Evolutionary conservation across 164 flowering plant species (phyloP).

Genomic region (Macadamia integrifolia): DNA sequence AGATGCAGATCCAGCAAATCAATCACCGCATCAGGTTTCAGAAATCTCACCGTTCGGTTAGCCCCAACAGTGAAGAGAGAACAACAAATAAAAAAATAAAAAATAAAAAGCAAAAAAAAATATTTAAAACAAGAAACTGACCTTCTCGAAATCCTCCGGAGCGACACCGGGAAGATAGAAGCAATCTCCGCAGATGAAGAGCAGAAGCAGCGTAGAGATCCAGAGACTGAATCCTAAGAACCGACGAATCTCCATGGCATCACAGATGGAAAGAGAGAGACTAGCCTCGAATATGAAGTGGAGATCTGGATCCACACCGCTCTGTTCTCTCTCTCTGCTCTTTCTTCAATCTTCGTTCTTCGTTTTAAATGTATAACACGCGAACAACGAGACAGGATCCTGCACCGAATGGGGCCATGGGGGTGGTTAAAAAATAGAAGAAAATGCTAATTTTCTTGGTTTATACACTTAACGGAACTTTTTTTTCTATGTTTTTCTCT

Average conservation of each 20-base stretch:
- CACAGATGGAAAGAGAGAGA: background rate
- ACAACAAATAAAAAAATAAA: background rate
- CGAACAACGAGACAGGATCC: too few relatives aligned
- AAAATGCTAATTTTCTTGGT: too few relatives aligned
- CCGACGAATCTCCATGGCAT: conserved; percentile 38
- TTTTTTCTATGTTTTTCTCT: too few relatives aligned
- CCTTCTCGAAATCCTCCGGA: conserved; percentile 68
- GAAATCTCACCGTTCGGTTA: conserved; percentile 9
- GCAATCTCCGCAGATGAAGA: conserved; percentile 35
- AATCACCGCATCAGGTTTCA: conserved; percentile 3
- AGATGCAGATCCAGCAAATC: conserved; percentile 3
- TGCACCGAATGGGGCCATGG: too few relatives aligned
- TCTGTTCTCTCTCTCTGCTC: background rate
- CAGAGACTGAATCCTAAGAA: conserved; percentile 10
- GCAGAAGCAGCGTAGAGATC: conserved; percentile 26
- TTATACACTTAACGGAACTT: too few relatives aligned
- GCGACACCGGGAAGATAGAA: conserved; percentile 89
- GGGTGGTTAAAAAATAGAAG: too few relatives aligned
- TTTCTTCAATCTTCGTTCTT: too few relatives aligned
- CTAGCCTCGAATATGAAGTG: background rate
- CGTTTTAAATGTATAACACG: too few relatives aligned
- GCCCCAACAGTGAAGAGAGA: background rate
- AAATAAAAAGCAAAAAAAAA: too few relatives aligned
- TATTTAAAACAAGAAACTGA: conserved; percentile 8
- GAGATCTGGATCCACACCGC: conserved; percentile 18